These are phyloP conservation scores for Nakazawaea laoshanensis DNA, from an alignment of 805 yeast species.

Conservation along the genomic window DNA sequence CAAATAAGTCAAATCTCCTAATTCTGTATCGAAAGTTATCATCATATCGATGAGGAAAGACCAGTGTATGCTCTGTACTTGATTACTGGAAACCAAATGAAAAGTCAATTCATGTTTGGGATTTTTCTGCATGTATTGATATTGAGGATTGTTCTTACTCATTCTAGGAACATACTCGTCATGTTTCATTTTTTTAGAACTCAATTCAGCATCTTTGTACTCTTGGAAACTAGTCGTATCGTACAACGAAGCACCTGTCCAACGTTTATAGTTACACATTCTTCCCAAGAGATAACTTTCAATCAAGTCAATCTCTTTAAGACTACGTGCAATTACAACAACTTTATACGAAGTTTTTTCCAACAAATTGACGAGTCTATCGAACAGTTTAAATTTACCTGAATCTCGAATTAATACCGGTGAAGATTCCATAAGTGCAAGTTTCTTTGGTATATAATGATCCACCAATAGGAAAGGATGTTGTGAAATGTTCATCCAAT, in stretches of 20 bases:
- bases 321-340: conserved; percentile 46
- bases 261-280: conserved; percentile 51
- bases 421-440: conserved; percentile 58
- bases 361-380: conserved; percentile 34
- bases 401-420: conserved; percentile 43
- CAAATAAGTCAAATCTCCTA: conserved; percentile 19
- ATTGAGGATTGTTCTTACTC: conserved; percentile 22
- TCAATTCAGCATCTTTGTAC: not conserved
- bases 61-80: conserved; percentile 26
- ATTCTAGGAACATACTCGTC: conserved; percentile 23
- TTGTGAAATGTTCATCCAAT: conserved; percentile 40
- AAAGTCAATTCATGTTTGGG: conserved; percentile 18
- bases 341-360: conserved; percentile 22
- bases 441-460: conserved; percentile 67
- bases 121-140: conserved; percentile 13
- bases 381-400: conserved; percentile 51
- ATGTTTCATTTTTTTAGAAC: conserved; percentile 8
- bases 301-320: conserved; percentile 67
- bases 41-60: conserved; percentile 32
- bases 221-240: conserved; percentile 24
- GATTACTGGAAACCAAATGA: conserved; percentile 38
- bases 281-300: conserved; percentile 78
- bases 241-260: conserved; percentile 55
- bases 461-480: conserved; percentile 71
- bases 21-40: conserved; percentile 37